These are phyloP conservation scores for Ceratobasidium papillatum DNA, from an alignment of 1,284 basidiomycete genomes.

Conservation along the genomic window DNA sequence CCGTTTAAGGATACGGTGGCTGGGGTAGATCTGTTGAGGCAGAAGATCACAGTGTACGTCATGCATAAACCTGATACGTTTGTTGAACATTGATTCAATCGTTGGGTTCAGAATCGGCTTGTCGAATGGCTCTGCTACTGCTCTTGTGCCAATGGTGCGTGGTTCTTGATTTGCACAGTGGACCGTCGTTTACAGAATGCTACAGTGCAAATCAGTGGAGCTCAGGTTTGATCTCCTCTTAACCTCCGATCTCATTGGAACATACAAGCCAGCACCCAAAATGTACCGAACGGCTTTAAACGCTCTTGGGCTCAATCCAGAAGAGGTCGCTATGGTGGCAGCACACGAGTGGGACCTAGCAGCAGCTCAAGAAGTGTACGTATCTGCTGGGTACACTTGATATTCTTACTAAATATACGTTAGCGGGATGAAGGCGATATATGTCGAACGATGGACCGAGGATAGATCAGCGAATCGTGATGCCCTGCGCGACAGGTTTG, in stretches of 20 bases:
- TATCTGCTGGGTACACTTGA: background rate
- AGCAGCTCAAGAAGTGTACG: slow-evolving; percentile 49
- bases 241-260: slow-evolving; percentile 48
- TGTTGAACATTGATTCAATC: background rate
- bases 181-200: background rate
- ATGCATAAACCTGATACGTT: background rate
- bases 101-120: slow-evolving; percentile 43
- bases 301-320: slow-evolving; percentile 45
- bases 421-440: slow-evolving; percentile 51
- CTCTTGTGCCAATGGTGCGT: slow-evolving; percentile 47
- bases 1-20: slow-evolving; percentile 44
- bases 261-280: slow-evolving; percentile 50
- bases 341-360: slow-evolving; percentile 50
- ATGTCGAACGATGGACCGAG: slow-evolving; percentile 50
- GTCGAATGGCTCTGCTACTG: slow-evolving; percentile 45
- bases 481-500: slow-evolving; percentile 43
- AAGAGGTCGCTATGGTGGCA: slow-evolving; percentile 50
- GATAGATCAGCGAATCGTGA: slow-evolving; percentile 45
- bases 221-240: slow-evolving; percentile 49
- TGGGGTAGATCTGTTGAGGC: slow-evolving; percentile 43
- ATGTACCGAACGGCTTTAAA: slow-evolving; percentile 49
- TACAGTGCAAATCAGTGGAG: slow-evolving; percentile 47
- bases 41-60: slow-evolving; percentile 43
- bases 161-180: background rate
- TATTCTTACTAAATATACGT: background rate